A percentile compares a stretch with the other conserved stretches of the same genome.
These are phyloP conservation scores for Phylloporus sp. DNA, from an alignment of 768 basidiomycete genomes.

Conservation along the genomic window DNA sequence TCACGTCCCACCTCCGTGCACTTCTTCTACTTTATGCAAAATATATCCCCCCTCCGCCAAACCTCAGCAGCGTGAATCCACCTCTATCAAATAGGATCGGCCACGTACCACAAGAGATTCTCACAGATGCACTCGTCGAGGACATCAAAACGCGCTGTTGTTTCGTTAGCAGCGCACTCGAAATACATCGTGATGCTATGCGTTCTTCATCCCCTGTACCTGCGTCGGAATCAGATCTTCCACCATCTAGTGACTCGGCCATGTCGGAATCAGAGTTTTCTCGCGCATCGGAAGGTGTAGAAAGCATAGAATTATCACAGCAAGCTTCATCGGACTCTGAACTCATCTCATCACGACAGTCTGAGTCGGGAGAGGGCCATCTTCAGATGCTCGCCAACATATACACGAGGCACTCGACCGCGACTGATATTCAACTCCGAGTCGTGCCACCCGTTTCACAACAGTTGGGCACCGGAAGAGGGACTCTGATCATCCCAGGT, in stretches of 20 bases:
- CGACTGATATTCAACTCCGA: slow-evolving; percentile 66
- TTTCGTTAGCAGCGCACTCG: slow-evolving; percentile 72
- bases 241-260: slow-evolving; percentile 52
- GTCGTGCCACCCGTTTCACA: slow-evolving; percentile 66
- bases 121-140: slow-evolving; percentile 80
- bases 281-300: slow-evolving; percentile 43
- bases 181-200: slow-evolving; percentile 31
- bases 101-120: slow-evolving; percentile 72
- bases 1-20: slow-evolving; percentile 74
- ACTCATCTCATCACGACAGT: slow-evolving; percentile 38
- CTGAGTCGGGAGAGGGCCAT: slow-evolving; percentile 20
- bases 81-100: slow-evolving; percentile 59
- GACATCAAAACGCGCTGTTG: slow-evolving; percentile 88
- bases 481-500: slow-evolving; percentile 83
- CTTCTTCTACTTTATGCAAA: slow-evolving; percentile 81
- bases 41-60: slow-evolving; percentile 78
- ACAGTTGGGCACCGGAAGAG: slow-evolving; percentile 67
- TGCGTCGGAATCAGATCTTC: slow-evolving; percentile 38
- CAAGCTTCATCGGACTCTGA: slow-evolving; percentile 54
- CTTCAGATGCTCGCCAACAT: slow-evolving; percentile 65
- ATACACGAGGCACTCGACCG: slow-evolving; percentile 74
- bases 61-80: slow-evolving; percentile 60
- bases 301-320: slow-evolving; percentile 48
- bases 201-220: slow-evolving; percentile 30
- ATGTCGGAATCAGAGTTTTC: slow-evolving; percentile 69